These are phyloP conservation scores for Endocarpon pusillum DNA, from an alignment of 495 filamentous ascomycete species.

Conservation along the genomic window DNA sequence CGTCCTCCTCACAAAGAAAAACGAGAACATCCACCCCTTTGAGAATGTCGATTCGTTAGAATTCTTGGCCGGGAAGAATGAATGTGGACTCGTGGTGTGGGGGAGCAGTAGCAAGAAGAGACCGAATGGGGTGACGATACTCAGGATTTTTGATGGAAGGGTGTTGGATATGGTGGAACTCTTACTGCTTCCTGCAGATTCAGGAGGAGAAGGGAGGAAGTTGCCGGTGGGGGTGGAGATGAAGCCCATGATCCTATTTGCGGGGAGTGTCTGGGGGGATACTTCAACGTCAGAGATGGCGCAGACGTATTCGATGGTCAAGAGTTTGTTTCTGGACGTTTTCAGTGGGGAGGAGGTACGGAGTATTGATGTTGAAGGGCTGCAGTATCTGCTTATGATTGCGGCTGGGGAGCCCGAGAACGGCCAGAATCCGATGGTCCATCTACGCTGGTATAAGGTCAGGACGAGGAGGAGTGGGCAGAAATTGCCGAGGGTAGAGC, in stretches of 20 bases:
- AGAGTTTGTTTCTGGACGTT: slow-evolving; percentile 77
- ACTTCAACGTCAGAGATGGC: slow-evolving; percentile 55
- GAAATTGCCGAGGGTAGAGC: slow-evolving; percentile 73
- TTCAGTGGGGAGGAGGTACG: slow-evolving; percentile 61
- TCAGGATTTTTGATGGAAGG: slow-evolving; percentile 65
- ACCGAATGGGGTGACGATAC: slow-evolving; percentile 72
- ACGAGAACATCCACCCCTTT: slow-evolving; percentile 73
- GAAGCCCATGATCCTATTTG: slow-evolving; percentile 76
- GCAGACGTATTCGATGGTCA: slow-evolving; percentile 33
- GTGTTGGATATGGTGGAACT: slow-evolving; percentile 90
- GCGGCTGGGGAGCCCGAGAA: slow-evolving; percentile 58
- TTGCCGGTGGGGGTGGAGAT: slow-evolving; percentile 52
- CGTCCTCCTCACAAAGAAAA: slow-evolving; percentile 89
- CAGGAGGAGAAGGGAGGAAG: slow-evolving; percentile 47
- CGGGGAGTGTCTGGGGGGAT: slow-evolving; percentile 70
- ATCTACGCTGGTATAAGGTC: slow-evolving; percentile 72
- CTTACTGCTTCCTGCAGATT: slow-evolving; percentile 51
- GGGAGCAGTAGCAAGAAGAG: slow-evolving; percentile 80
- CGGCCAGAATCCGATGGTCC: slow-evolving; percentile 47
- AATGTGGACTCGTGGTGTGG: slow-evolving; percentile 65
- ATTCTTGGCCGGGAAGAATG: slow-evolving; percentile 92
- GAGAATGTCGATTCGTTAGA: slow-evolving; percentile 73
- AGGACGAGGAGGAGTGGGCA: slow-evolving; percentile 72
- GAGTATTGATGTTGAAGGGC: slow-evolving; percentile 80
- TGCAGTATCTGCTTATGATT: slow-evolving; percentile 75